Evolutionary conservation across 768 basidiomycete genomes (phyloP).

Genomic region (Mycena haematopus): DNA sequence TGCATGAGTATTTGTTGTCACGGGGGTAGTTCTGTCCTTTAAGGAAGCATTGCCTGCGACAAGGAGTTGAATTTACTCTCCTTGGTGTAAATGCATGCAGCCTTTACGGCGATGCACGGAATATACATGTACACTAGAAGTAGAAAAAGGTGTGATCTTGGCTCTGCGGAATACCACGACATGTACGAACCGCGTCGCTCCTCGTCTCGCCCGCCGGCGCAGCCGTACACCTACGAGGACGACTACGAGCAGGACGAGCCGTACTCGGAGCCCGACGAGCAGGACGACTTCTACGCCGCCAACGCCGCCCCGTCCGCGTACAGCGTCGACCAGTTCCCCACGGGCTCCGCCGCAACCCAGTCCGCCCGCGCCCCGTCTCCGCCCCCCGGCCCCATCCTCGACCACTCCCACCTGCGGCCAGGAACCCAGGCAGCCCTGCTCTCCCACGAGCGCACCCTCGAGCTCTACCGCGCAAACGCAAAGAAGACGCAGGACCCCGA

Average conservation of each 20-base stretch:
- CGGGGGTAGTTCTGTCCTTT: too few species aligned
- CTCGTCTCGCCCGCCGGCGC: slow-evolving; percentile 36
- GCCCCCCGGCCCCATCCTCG: slow-evolving; percentile 72
- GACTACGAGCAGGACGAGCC: slow-evolving; percentile 48
- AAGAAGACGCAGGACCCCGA: slow-evolving; percentile 99
- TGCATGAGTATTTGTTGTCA: too few species aligned
- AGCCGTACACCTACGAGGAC: slow-evolving; percentile 39
- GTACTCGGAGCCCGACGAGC: slow-evolving; percentile 53
- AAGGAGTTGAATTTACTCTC: too few species aligned
- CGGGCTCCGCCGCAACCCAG: slow-evolving; percentile 50
- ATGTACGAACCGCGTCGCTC: slow-evolving; percentile 38
- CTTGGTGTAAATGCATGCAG: too few species aligned
- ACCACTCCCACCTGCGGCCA: slow-evolving; percentile 91
- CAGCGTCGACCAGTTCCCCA: slow-evolving; percentile 38
- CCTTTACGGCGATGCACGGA: too few species aligned
- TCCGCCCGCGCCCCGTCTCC: slow-evolving; percentile 74
- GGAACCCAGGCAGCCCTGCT: slow-evolving; percentile 93
- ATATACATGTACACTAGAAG: too few species aligned
- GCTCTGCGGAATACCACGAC: slow-evolving; percentile 5
- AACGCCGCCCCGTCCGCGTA: slow-evolving; percentile 39
- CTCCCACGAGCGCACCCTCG: slow-evolving; percentile 94
- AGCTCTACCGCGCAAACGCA: slow-evolving; percentile 96
- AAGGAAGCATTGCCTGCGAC: too few species aligned
- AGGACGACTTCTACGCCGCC: slow-evolving; percentile 54
- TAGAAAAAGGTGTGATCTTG: background rate